Evolutionary conservation across 805 yeast genomes (phyloP).

Genomic region (Debaryomyces castellii): DNA sequence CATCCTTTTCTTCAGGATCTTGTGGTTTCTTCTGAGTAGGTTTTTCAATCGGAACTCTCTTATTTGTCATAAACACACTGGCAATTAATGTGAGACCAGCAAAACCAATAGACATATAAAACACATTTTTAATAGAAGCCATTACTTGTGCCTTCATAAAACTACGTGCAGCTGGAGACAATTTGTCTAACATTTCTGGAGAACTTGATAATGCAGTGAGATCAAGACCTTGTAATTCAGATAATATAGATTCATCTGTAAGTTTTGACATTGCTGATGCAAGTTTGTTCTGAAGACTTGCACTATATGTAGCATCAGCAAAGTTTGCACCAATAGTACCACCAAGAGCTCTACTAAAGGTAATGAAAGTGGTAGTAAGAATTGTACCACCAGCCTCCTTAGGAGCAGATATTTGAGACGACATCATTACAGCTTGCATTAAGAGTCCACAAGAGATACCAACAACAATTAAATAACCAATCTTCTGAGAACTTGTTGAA

Average conservation of each 20-base stretch:
- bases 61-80: conserved; percentile 7
- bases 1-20: background rate
- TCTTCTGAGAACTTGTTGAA: conserved; percentile 32
- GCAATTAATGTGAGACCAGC: conserved; percentile 18
- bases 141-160: conserved; percentile 29
- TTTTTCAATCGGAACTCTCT: conserved; percentile 5
- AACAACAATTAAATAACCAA: conserved; percentile 45
- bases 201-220: conserved; percentile 12
- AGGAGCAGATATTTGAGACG: conserved; percentile 51
- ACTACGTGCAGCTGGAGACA: conserved; percentile 20
- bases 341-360: conserved; percentile 45
- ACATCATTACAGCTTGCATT: conserved; percentile 45
- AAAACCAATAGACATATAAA: conserved; percentile 40
- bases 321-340: conserved; percentile 45
- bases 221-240: conserved; percentile 17
- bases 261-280: conserved; percentile 2
- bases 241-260: conserved; percentile 12
- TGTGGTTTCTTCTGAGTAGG: background rate
- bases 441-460: conserved; percentile 51
- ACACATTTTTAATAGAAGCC: conserved; percentile 38
- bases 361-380: conserved; percentile 45
- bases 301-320: conserved; percentile 41
- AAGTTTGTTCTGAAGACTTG: conserved; percentile 17
- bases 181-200: conserved; percentile 10
- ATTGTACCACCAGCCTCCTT: conserved; percentile 50